Evolutionary conservation across 2,329 filamentous ascomycete species (phyloP).

Genomic region (Leptographium lundbergii): DNA sequence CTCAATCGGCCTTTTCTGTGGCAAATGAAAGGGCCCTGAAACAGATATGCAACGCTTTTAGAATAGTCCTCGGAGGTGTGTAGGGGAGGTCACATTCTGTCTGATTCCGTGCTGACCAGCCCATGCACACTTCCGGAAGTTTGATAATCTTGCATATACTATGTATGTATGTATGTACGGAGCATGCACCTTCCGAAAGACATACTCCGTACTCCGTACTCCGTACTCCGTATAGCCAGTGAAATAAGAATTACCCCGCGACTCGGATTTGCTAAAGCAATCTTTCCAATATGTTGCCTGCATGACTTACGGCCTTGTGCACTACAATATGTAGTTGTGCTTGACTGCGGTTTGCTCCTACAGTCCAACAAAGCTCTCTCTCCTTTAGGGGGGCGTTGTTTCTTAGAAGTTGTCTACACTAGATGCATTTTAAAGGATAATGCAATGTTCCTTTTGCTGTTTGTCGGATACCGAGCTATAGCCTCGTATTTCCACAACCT

Average conservation of each 20-base stretch:
- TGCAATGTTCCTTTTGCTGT: not conserved
- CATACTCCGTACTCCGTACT: too few relatives aligned
- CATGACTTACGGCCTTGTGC: not conserved
- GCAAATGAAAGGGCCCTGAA: constrained; percentile 2
- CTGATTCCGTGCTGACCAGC: not conserved
- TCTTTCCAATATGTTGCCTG: not conserved
- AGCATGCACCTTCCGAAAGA: not conserved
- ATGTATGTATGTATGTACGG: too few relatives aligned
- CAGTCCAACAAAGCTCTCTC: too few relatives aligned
- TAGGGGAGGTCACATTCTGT: not conserved
- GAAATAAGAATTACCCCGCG: not conserved
- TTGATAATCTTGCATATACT: constrained; percentile 13
- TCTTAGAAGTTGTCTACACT: not conserved
- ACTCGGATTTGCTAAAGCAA: not conserved
- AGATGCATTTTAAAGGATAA: not conserved
- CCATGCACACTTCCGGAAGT: not conserved
- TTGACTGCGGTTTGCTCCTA: not conserved
- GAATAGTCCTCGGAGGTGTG: not conserved
- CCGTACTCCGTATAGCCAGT: not conserved
- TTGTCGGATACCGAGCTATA: not conserved
- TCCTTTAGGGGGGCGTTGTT: too few relatives aligned
- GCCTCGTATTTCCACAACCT: not conserved
- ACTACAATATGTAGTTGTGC: not conserved
- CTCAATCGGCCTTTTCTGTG: not conserved
- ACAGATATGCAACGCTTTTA: not conserved